Evolutionary conservation across 2,329 filamentous ascomycete genomes (phyloP).

Genomic region (Pseudopyricularia javanii): DNA sequence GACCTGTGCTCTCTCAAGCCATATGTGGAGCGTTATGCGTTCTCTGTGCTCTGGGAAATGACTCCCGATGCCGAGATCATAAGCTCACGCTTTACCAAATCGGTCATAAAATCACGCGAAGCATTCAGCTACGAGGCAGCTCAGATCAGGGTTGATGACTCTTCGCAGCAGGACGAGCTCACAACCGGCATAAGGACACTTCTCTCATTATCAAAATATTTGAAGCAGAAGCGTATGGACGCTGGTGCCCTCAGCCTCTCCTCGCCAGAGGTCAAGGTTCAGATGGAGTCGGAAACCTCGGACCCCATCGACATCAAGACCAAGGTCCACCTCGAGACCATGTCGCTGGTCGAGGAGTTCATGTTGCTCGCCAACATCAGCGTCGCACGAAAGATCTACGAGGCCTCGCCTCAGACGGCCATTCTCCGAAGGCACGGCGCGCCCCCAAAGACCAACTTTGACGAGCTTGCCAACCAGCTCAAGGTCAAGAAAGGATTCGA

Average conservation of each 20-base stretch:
- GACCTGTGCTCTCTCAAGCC: slow-evolving; percentile 95
- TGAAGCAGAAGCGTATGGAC: slow-evolving; percentile 92
- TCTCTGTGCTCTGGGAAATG: slow-evolving; percentile 82
- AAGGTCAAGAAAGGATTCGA: slow-evolving; percentile 75
- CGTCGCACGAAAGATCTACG: slow-evolving; percentile 81
- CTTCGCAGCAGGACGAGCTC: slow-evolving; percentile 74
- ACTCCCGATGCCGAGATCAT: slow-evolving; percentile 76
- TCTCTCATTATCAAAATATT: slow-evolving; percentile 78
- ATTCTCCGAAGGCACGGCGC: slow-evolving; percentile 84
- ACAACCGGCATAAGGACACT: slow-evolving; percentile 82
- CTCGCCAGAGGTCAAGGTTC: slow-evolving; percentile 94
- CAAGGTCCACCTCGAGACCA: slow-evolving; percentile 86
- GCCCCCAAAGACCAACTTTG: slow-evolving; percentile 91
- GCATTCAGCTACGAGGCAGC: slow-evolving; percentile 97
- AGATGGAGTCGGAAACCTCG: slow-evolving; percentile 89
- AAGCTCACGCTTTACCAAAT: slow-evolving; percentile 83
- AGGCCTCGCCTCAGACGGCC: slow-evolving; percentile 88
- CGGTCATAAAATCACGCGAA: slow-evolving; percentile 90
- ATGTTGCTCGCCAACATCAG: slow-evolving; percentile 98
- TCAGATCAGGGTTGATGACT: slow-evolving; percentile 85
- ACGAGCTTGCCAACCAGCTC: slow-evolving; percentile 83
- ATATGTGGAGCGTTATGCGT: slow-evolving; percentile 88
- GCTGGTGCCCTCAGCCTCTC: slow-evolving; percentile 90
- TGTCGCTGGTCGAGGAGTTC: slow-evolving; percentile 96
- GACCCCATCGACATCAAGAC: slow-evolving; percentile 95